These are phyloP conservation scores for Echinochloa phyllopogon DNA, from an alignment of 176 grass and related monocot genomes.

Conservation along the genomic window DNA sequence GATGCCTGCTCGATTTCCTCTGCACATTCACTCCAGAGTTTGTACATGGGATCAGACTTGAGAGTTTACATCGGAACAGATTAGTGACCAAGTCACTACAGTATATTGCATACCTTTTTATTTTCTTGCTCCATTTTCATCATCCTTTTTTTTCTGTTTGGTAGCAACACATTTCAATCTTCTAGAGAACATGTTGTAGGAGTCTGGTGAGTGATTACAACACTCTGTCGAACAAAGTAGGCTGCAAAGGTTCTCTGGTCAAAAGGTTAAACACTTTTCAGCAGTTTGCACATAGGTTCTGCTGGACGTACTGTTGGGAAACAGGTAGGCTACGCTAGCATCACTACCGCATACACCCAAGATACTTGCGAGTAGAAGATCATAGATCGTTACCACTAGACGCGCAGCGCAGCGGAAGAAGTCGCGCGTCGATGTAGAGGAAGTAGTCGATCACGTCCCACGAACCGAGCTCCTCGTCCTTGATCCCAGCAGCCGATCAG, in stretches of 20 bases:
- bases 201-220: constrained; percentile 23
- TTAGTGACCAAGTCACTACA: neutral
- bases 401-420: too few species aligned
- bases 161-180: neutral
- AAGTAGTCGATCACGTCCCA: too few species aligned
- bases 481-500: too few species aligned
- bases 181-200: neutral
- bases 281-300: neutral
- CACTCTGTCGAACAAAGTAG: neutral
- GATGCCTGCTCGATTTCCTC: neutral
- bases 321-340: too few species aligned
- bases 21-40: neutral
- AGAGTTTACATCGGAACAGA: neutral
- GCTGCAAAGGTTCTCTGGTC: neutral
- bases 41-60: neutral
- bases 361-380: too few species aligned
- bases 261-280: neutral
- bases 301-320: too few species aligned
- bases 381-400: too few species aligned
- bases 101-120: neutral
- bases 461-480: too few species aligned
- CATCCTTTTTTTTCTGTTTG: neutral
- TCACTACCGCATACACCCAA: too few species aligned
- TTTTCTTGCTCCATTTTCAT: neutral
- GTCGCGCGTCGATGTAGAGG: too few species aligned